Evolutionary conservation across 1,284 basidiomycete genomes (phyloP), one percentile per base, ranked within the genome.

Genomic region (Stygiomarasmius scandens): DNA sequence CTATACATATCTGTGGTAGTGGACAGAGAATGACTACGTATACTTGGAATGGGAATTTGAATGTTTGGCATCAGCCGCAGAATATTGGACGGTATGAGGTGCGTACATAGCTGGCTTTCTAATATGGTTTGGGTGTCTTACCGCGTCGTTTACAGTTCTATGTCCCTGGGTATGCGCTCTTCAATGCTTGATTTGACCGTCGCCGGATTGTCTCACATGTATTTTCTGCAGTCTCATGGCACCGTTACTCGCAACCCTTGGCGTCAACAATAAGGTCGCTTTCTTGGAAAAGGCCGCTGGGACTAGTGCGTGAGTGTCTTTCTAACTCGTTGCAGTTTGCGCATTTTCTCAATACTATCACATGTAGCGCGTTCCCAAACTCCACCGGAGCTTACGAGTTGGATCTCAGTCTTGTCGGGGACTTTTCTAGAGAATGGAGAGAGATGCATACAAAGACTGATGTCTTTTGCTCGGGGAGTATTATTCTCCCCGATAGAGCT

Each of bases 341-440:
- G 27, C 49, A 19, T 23, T 24, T 6, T 48, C 46, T 47, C 24
- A 47, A 41, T 16, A 16, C 34, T 24, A 51, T 20, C 29, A 32
- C 12, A 32, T 12, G 5, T 32, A 32, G 29, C 12, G 29, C 29
- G 12, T 32, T 32, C 29, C 29, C 29, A 12, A 92, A 92, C 66
- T 79, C 84, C 8, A 90, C 89, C 25, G 90, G 89, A 23, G 89
- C 87, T 2, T 91, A 90, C 61, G 90, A 92, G 61, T 74, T 92
- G 36, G 89, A 91, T 66, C 68, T 85, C 38, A 82, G 77, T 29
- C 71, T 91, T 47, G 74, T 75, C 0, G 58, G 77, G 54, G 73
- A 90, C 63, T 86, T 85, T 69, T 57, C 65, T 22, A 67, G 71
- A 38, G 82, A 87, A 4, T 92, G 87, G 87, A 82, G 89, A 23